A percentile compares a stretch with the other conserved stretches of the same genome.
phyloP scores from a whole-genome alignment of 805 yeast species.

The Brettanomyces sp. region DNA sequence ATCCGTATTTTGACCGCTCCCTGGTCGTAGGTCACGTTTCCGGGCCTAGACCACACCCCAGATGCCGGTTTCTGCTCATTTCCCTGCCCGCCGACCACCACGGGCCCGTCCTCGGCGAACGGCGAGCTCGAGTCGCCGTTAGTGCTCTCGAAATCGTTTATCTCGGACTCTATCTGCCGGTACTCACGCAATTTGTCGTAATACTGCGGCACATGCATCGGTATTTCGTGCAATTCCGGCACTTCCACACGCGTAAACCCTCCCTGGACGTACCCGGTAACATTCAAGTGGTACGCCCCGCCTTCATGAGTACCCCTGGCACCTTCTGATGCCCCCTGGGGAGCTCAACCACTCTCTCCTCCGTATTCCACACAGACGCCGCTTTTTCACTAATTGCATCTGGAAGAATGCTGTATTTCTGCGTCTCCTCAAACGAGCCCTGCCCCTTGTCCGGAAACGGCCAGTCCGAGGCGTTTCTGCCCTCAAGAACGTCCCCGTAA shows the following conservation, averaged over 20 bases:
- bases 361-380: constrained; percentile 41
- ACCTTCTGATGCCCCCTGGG: constrained; percentile 6
- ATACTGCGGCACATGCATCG: constrained; percentile 24
- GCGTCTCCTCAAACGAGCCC: constrained; percentile 36
- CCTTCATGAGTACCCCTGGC: constrained; percentile 13
- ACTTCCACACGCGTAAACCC: constrained; percentile 19
- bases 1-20: constrained; percentile 16
- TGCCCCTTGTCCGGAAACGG: constrained; percentile 35
- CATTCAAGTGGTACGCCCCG: constrained; percentile 28
- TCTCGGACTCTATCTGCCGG: constrained; percentile 5
- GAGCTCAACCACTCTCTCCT: constrained; percentile 16
- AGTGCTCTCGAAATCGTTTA: constrained; percentile 1
- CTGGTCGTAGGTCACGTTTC: constrained; percentile 18
- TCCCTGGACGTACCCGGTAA: constrained; percentile 41
- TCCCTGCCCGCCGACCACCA: not conserved
- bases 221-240: constrained; percentile 11
- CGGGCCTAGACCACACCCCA: constrained; percentile 7
- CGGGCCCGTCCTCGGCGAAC: constrained; percentile 2
- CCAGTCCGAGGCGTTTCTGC: constrained; percentile 40
- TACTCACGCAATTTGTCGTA: constrained; percentile 16
- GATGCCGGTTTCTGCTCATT: constrained; percentile 1
- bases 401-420: constrained; percentile 52
- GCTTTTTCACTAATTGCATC: constrained; percentile 42
- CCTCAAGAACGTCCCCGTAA: constrained; percentile 46
- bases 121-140: constrained; percentile 1